Conservation (phyloP, 345 rosid species). For the Schrenkiella parvula region DNA sequence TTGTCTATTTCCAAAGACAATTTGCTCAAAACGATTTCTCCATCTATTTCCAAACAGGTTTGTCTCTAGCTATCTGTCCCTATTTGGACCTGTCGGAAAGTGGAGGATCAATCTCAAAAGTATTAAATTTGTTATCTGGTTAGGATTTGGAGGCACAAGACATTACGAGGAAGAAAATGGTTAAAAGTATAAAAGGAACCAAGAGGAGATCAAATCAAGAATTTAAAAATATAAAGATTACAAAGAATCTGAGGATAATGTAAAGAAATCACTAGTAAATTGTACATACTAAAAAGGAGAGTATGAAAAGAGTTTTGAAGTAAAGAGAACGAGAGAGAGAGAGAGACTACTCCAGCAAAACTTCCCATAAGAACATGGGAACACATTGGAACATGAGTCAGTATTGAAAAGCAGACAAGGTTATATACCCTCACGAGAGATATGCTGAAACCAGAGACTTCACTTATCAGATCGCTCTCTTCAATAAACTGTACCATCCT, state of each 20-base stretch:
- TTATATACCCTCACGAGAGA: constrained; percentile 23
- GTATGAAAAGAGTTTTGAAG: constrained; percentile 1
- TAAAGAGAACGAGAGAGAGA: constrained; percentile 1
- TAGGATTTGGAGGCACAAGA: neutral
- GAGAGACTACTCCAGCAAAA: constrained; percentile 24
- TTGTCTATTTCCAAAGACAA: no score
- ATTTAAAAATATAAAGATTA: neutral
- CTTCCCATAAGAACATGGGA: constrained; percentile 29
- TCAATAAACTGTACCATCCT: constrained; percentile 24
- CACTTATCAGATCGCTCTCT: constrained; percentile 25
- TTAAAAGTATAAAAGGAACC: neutral
- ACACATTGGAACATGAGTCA: constrained; percentile 21
- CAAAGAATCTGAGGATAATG: constrained; percentile 24
- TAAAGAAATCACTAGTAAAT: constrained; percentile 25
- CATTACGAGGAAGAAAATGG: neutral
- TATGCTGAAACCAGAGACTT: constrained; percentile 26
- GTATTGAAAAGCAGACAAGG: constrained; percentile 26
- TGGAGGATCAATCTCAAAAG: neutral
- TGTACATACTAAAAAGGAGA: constrained; percentile 27
- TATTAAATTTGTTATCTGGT: neutral
- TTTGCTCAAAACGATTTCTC: no score
- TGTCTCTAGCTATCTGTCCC: neutral
- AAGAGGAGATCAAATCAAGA: neutral
- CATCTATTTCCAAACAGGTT: neutral
- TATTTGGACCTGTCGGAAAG: neutral